Base-by-base conservation (phyloP, 805 yeast species). In the Priceomyces medius region DNA sequence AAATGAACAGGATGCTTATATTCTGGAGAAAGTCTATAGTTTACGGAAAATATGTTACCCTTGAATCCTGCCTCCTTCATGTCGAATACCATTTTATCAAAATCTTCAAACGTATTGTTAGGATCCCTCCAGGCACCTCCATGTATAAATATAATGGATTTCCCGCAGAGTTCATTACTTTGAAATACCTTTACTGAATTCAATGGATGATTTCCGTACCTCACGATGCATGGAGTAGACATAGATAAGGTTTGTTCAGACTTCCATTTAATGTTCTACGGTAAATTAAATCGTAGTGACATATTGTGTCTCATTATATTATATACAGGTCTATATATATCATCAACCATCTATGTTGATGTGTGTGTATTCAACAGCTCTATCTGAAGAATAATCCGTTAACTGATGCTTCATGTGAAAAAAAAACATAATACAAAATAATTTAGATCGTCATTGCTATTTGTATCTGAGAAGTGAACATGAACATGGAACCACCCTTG, bases 111-210 rank as follows among this genome's bases (percentile, higher is more conserved):
- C 0, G 89, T 82, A 54, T 83, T 82, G 2, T 47, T 56, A 1
- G 80, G 77, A 53, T 85, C 95, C 46, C 87, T 70, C 96, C 96
- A 88, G 0, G 89, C 95, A 0, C 96, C 96, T 1, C 96, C 96
- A 61, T 88, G 96, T 29, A 88, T 73, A 49, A 80, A 81, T 0
- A 86, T 71, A 4, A 78, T 40, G 14, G 76, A 59, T 2, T 54
- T 41, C 16, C 37, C 36, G n/a, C 45, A 42, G 6, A 17, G 10
- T 2, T 41, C 39, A 13, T 36, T 43, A 32, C 46, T 47, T n/a
- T 53, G 48, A 45, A 61, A 66, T 1, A 61, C 44, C 42, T 58
- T 64, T 24, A 66, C 28, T 13, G 36, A 40, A 37, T 70, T 73
- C 20, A 68, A 57, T 3, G 54, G 55, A 47, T 68, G 61, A 0